phyloP scores from a whole-genome alignment of 1,139 yeast species.

The Pichia sp. region DNA sequence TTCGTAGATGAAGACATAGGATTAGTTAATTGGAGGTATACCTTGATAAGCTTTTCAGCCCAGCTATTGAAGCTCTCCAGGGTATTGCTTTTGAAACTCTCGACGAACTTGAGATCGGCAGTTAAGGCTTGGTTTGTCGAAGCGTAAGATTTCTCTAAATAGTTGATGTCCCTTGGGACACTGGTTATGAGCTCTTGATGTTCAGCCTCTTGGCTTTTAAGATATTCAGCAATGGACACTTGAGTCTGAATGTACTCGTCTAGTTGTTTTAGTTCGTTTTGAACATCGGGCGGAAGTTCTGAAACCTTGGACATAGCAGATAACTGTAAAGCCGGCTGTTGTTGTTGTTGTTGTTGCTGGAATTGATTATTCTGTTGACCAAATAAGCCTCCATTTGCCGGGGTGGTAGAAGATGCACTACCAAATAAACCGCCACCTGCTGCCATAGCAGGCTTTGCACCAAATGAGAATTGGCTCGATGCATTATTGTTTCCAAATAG shows the following conservation, averaged over 20 bases:
- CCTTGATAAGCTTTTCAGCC: constrained; percentile 30
- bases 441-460: constrained; percentile 17
- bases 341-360: constrained; percentile 21
- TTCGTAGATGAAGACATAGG: constrained; percentile 21
- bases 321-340: constrained; percentile 39
- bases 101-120: constrained; percentile 52
- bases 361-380: constrained; percentile 27
- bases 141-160: constrained; percentile 53
- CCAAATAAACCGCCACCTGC: constrained; percentile 16
- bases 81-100: constrained; percentile 32
- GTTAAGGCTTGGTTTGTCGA: constrained; percentile 66
- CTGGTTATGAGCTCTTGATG: constrained; percentile 70
- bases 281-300: constrained; percentile 70
- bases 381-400: constrained; percentile 23
- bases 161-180: constrained; percentile 79
- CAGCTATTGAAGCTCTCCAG: constrained; percentile 29
- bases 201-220: constrained; percentile 54
- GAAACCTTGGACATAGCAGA: constrained; percentile 84
- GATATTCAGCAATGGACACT: constrained; percentile 72
- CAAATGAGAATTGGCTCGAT: constrained; percentile 21
- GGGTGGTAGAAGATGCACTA: constrained; percentile 3
- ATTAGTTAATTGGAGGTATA: constrained; percentile 28
- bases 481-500: constrained; percentile 24
- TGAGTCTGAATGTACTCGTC: constrained; percentile 83
- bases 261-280: constrained; percentile 72